Base-by-base conservation (phyloP, 768 basidiomycete species). In the Naganishia kalamii region DNA sequence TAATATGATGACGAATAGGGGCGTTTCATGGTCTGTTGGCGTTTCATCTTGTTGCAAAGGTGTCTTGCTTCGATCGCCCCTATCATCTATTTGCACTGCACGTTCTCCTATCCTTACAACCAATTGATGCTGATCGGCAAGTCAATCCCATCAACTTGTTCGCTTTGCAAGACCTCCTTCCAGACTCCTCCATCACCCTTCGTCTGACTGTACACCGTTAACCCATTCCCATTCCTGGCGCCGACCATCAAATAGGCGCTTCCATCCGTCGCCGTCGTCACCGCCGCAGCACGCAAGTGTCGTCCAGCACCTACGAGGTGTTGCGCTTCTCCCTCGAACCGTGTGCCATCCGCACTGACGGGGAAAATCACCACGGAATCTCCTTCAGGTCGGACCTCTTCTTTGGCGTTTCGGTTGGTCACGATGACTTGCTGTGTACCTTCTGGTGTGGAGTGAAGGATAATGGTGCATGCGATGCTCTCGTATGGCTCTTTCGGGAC, bases 401-500 rank as follows among this genome's bases (percentile, higher is more conserved):
- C 37, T n/a, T 35, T 33, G 10, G 49, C 47, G 37, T 63, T 63
- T 21, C 62, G 47, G 62, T 63, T 63, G 21, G 62, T 63, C 21
- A 63, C 62, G 35, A 63, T 63, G 25, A 63, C 15, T 25, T 63
- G 47, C 12, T 63, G 47, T 37, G 33, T 30, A 46, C 62, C 49
- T 1, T 41, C 46, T 2, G 60, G 60, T 10, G 60, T 46, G 19
- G 62, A 50, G 37, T 63, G 62, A 7, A 63, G 48, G n/a, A 63
- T n/a, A 19, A 63, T 63, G 8, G 62, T 29, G 27, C 62, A 63
- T 19, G 62, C 62, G 48, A 63, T 63, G 27, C 47, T 63, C 40
- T 63, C 62, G 23, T 49, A 49, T 15, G 62, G 62, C 17, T 44
- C 62, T 50, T 50, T 35, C 8, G 54, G 54, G 21, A 57, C 37